Evolutionary conservation across 805 yeast genomes (phyloP).

Genomic region (Candida berthetii): DNA sequence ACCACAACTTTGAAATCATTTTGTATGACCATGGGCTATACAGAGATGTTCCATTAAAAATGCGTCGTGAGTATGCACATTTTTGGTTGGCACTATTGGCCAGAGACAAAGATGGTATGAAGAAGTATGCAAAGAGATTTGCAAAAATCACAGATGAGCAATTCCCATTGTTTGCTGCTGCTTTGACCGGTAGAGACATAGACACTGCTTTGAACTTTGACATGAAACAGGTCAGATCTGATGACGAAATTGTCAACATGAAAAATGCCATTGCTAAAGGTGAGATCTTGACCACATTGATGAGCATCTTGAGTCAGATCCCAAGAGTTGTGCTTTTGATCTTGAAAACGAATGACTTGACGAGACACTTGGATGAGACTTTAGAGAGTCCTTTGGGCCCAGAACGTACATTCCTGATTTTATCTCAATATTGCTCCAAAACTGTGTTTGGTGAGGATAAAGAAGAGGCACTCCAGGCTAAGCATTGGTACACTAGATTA

Average conservation of each 20-base stretch:
- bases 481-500: not conserved
- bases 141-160: constrained; percentile 75
- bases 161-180: constrained; percentile 83
- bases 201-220: constrained; percentile 66
- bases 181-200: constrained; percentile 91
- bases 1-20: constrained; percentile 83
- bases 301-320: constrained; percentile 70
- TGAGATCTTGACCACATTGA: constrained; percentile 64
- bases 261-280: constrained; percentile 53
- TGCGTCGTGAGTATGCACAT: constrained; percentile 79
- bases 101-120: constrained; percentile 60
- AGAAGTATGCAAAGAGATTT: constrained; percentile 64
- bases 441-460: constrained; percentile 67
- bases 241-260: constrained; percentile 65
- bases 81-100: constrained; percentile 91
- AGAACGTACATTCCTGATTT: constrained; percentile 78
- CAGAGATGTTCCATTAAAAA: constrained; percentile 69
- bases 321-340: constrained; percentile 85
- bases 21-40: constrained; percentile 94
- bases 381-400: constrained; percentile 80
- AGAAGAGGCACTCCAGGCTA: constrained; percentile 23
- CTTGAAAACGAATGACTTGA: constrained; percentile 89
- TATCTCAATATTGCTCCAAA: constrained; percentile 85
- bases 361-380: constrained; percentile 82
- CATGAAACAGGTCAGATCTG: constrained; percentile 45